These are phyloP conservation scores for Cadophora sp. DNA, from an alignment of 2,329 filamentous ascomycete species.

Conservation along the genomic window DNA sequence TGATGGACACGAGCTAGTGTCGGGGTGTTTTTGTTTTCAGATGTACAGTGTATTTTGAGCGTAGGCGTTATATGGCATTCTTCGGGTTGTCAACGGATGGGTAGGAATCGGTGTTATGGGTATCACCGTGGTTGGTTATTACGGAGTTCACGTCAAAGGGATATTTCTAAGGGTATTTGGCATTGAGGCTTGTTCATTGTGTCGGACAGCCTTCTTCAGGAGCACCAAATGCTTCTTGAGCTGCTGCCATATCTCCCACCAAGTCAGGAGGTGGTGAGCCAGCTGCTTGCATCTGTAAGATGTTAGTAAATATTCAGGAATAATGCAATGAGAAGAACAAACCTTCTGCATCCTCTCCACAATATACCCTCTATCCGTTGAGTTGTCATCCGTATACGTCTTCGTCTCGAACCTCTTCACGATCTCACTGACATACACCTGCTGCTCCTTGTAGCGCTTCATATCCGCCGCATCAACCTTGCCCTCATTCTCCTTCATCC, in stretches of 20 bases:
- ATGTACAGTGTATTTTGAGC: slow-evolving; percentile 32
- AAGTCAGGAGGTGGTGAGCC: slow-evolving; percentile 90
- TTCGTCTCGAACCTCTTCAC: slow-evolving; percentile 85
- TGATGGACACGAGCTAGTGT: slow-evolving; percentile 42
- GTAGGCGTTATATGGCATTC: slow-evolving; percentile 36
- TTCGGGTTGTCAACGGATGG: slow-evolving; percentile 20
- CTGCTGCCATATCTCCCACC: slow-evolving; percentile 86
- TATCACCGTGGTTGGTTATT: slow-evolving; percentile 24
- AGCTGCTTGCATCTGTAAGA: slow-evolving; percentile 87
- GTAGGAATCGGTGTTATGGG: slow-evolving; percentile 24
- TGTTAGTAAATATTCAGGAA: slow-evolving; percentile 33
- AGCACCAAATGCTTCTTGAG: slow-evolving; percentile 72
- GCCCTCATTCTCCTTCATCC: slow-evolving; percentile 80
- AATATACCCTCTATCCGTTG: slow-evolving; percentile 86
- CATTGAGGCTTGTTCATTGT: slow-evolving; percentile 54
- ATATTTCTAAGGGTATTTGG: slow-evolving; percentile 22
- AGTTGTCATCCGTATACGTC: slow-evolving; percentile 82
- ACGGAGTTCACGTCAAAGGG: slow-evolving; percentile 13
- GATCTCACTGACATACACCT: slow-evolving; percentile 81
- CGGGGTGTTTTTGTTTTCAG: slow-evolving; percentile 1
- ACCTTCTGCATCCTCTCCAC: slow-evolving; percentile 99
- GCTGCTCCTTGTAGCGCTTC: slow-evolving; percentile 82
- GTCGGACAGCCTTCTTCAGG: slow-evolving; percentile 68
- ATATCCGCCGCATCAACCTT: slow-evolving; percentile 74
- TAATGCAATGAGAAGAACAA: slow-evolving; percentile 43